Evolutionary conservation across 495 filamentous ascomycete genomes (phyloP).

Genomic region (Coniosporium apollinis): DNA sequence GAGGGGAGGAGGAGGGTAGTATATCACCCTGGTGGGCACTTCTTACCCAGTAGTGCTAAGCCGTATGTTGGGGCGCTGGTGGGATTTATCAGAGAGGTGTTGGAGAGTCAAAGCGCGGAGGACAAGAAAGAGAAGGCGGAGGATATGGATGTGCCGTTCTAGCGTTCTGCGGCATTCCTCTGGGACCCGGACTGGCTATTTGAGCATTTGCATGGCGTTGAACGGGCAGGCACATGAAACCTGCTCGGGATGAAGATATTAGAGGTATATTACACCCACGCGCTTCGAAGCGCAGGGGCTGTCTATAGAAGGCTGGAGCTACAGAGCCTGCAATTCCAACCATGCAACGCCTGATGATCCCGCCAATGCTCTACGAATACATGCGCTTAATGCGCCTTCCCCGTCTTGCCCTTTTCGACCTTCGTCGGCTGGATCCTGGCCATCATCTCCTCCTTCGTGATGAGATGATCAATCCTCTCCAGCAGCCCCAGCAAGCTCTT

Average conservation of each 20-base stretch:
- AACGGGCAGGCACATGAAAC: too few species aligned
- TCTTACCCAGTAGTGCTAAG: constrained; percentile 59
- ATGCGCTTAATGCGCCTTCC: constrained; percentile 11
- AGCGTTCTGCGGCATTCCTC: too few species aligned
- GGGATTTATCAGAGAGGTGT: constrained; percentile 51
- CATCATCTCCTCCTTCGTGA: constrained; percentile 99
- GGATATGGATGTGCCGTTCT: constrained; percentile 57
- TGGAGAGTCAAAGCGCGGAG: constrained; percentile 20
- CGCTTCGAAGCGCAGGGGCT: too few species aligned
- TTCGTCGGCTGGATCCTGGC: constrained; percentile 71
- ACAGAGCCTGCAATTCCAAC: too few species aligned
- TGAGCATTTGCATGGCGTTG: too few species aligned
- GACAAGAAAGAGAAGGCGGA: constrained; percentile 31
- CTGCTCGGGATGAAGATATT: too few species aligned
- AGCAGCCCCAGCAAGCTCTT: constrained; percentile 83
- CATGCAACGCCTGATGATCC: too few species aligned
- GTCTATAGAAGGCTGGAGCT: too few species aligned
- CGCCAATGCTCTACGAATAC: too few species aligned
- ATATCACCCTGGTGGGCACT: constrained; percentile 85
- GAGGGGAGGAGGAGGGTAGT: constrained; percentile 43
- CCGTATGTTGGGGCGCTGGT: constrained; percentile 61
- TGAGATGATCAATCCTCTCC: constrained; percentile 93
- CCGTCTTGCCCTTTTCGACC: constrained; percentile 28
- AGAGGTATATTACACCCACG: too few species aligned
- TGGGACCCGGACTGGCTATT: too few species aligned